Conservation (phyloP, 2,329 filamentous ascomycete genomes). For the Aspergillus caelatus region DNA sequence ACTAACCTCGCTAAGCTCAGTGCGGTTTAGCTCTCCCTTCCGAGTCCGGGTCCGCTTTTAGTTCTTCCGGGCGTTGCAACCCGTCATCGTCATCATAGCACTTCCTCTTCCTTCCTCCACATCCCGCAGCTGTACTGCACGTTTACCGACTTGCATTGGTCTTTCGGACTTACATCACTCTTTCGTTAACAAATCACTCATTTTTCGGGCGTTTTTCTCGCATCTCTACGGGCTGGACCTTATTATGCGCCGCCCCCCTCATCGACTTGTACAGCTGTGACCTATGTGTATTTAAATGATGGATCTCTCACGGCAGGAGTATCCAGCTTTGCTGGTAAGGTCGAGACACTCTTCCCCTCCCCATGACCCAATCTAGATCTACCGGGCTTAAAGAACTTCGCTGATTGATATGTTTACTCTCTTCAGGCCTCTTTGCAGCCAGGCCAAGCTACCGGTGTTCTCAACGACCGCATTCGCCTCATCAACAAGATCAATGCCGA, state of each 20-base stretch:
- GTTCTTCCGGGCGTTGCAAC: slow-evolving; percentile 14
- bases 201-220: slow-evolving; percentile 16
- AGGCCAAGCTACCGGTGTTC: slow-evolving; percentile 74
- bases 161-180: slow-evolving; percentile 14
- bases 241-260: slow-evolving; percentile 37
- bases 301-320: slow-evolving; percentile 84
- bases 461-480: slow-evolving; percentile 85
- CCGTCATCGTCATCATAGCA: slow-evolving; percentile 19
- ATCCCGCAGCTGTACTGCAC: slow-evolving; percentile 18
- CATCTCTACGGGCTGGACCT: slow-evolving; percentile 6
- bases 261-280: slow-evolving; percentile 20
- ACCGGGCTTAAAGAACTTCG: neutral
- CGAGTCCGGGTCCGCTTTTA: slow-evolving; percentile 6
- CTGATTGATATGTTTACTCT: neutral
- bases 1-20: neutral
- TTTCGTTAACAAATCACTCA: slow-evolving; percentile 17
- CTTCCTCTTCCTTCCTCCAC: slow-evolving; percentile 15
- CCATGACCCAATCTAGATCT: neutral
- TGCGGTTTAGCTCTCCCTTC: slow-evolving; percentile 2
- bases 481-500: slow-evolving; percentile 85
- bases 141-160: slow-evolving; percentile 5
- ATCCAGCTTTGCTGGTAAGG: slow-evolving; percentile 90
- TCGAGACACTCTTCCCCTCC: slow-evolving; percentile 2
- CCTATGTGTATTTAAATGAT: slow-evolving; percentile 49
- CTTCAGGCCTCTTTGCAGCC: slow-evolving; percentile 77